Percentiles rank a stretch among this genome's conserved stretches.
phyloP scores from a whole-genome alignment of 768 basidiomycete genomes.

The Lentinus brumalis region DNA sequence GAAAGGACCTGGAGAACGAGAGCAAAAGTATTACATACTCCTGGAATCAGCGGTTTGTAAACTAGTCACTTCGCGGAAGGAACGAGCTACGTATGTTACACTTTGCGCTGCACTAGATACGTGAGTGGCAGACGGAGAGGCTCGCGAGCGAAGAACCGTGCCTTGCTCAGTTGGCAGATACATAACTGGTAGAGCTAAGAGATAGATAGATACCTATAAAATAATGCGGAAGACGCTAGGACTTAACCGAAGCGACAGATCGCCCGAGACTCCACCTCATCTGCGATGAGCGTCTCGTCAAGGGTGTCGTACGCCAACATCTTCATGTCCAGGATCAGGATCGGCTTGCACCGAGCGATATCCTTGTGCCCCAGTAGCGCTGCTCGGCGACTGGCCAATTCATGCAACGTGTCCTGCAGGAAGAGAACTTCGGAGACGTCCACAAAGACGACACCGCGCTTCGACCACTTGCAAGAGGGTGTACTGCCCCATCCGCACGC shows the following conservation, averaged over 20 bases:
- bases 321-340: constrained; percentile 22
- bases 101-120: too few species aligned
- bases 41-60: too few species aligned
- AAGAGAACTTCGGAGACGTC: constrained; percentile 16
- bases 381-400: constrained; percentile 8
- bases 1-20: too few species aligned
- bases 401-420: constrained; percentile 3
- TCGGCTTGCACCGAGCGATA: constrained; percentile 5
- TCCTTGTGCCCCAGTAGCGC: neutral
- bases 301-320: constrained; percentile 22
- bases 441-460: constrained; percentile 31
- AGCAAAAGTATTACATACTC: too few species aligned
- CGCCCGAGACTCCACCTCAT: constrained; percentile 14
- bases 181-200: neutral
- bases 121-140: too few species aligned
- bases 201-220: neutral
- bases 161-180: neutral
- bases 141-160: too few species aligned
- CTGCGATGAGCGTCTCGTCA: constrained; percentile 6
- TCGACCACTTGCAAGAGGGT: constrained; percentile 16
- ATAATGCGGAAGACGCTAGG: neutral
- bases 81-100: too few species aligned
- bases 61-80: too few species aligned
- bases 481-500: constrained; percentile 46
- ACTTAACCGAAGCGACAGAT: constrained; percentile 24